Evolutionary conservation across 305 asterid species (phyloP).

Genomic region (Ilex paraguariensis): DNA sequence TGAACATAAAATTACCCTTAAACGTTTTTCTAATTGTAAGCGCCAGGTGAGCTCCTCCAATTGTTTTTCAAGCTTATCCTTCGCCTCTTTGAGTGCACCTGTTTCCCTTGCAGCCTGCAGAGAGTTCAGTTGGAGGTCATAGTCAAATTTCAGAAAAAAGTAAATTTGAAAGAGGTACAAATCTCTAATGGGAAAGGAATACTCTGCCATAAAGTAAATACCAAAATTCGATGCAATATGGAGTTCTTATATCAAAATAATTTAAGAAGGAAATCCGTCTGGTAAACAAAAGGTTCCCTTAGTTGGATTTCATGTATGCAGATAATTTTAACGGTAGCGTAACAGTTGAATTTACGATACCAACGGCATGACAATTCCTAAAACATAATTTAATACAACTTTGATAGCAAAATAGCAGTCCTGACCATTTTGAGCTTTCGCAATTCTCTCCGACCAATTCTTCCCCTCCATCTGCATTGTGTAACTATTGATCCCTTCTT

Average conservation of each 20-base stretch:
- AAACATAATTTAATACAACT: not conserved
- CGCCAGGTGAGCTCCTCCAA: constrained; percentile 98
- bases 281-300: too few species aligned
- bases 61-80: constrained; percentile 96
- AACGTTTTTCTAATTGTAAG: constrained; percentile 91
- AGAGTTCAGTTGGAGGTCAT: constrained; percentile 10
- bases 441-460: constrained; percentile 65
- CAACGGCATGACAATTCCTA: not conserved
- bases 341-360: not conserved
- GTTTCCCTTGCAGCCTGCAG: constrained; percentile 98
- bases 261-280: too few species aligned
- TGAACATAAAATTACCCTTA: constrained; percentile 56
- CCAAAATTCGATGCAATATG: too few species aligned
- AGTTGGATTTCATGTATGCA: too few species aligned
- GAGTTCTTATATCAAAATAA: too few species aligned
- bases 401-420: constrained; percentile 20
- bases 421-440: constrained; percentile 91
- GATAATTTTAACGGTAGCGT: too few species aligned
- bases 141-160: not conserved
- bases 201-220: too few species aligned
- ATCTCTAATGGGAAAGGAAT: too few species aligned
- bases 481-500: constrained; percentile 65
- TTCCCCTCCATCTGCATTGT: constrained; percentile 94
- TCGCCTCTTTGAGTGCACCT: constrained; percentile 98
- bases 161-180: too few species aligned